Evolutionary conservation across 2,329 filamentous ascomycete species (phyloP), one percentile per base, ranked within the genome.

Genomic region (Aspergillus hiratsukae): DNA sequence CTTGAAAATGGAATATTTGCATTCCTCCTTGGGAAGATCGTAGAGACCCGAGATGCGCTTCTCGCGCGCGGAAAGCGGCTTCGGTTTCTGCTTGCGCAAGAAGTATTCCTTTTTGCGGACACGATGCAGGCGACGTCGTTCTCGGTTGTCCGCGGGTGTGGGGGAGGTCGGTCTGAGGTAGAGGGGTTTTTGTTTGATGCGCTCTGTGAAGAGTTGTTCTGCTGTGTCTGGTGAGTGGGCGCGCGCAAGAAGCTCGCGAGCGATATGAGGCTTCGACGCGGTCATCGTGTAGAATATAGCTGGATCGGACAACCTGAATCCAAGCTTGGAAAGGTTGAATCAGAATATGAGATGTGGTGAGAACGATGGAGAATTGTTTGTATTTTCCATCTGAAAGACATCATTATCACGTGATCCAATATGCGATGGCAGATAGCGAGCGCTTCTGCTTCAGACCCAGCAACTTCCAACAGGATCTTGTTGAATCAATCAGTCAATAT

Each of bases 151-250:
- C n/a, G 73, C 75, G 29, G 68, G 81, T 63, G 66, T 84, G 72
- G 90, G 89, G 0, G 89, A 90, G 23, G 87, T 88, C 6, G 90
- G 87, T 45, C 88, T 86, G 3, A 97, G 84, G 66, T 88, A 85
- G 55, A 97, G 85, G 0, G 90, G 87, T 49, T 91, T 90, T 69
- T 90, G 87, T 66, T 90, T 85, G 71, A 96, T 85, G 74, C 91
- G 91, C 61, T 96, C 90, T 60, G 82, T 80, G 79, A 88, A 93
- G 73, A 96, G 89, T 53, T 85, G 82, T 35, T 79, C 77, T 54
- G 87, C 84, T 56, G 83, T 86, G 61, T 88, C 82, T 27, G 90
- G 87, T 2, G 89, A 87, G 75, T 96, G 91, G 9, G 90, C 91
- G 66, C 89, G 87, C 5, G 82, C 75, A 53, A 97, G 87, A 51